Base-by-base conservation (phyloP, 371 early-diverging fungal genomes). In the Dinochytrium kinnereticum region DNA sequence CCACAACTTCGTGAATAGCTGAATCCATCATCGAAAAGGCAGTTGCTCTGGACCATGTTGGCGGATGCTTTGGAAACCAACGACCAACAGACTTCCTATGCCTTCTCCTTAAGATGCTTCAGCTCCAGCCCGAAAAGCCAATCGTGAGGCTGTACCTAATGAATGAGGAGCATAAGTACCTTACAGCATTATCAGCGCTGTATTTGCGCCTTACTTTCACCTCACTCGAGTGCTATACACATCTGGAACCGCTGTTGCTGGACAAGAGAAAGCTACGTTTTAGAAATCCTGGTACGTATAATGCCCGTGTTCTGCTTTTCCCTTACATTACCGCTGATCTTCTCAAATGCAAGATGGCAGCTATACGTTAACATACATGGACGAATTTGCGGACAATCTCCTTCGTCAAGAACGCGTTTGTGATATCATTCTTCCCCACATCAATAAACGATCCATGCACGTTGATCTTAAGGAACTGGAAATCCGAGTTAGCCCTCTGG, bases 51-150 rank as follows among this genome's bases (percentile, higher is more conserved):
- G 82, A 79, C 1, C 83, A 79, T 53, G 90, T 98, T 71, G 98
- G 98, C 31, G 96, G 98, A 2, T 10, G 38, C 44, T 88, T 89
- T 70, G 97, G 94, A 1, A 89, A 88, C 72, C 92, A 93, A 70
- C 88, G 88, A 72, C 97, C 98, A 1, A 94, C 95, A 10, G 92
- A 92, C 71, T 98, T 98, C 76, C 80, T 97, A 31, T 97, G 97
- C 75, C 86, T 97, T 19, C 80, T 88, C 0, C 86, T 97, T 33
- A 97, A 96, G 77, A 81, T 97, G 70, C 86, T 98, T 15, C 95
- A 97, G 78, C 81, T 98, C 15, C 93, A 95, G 76, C 98, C 98
- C 5, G 90, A 91, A 64, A 87, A 88, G 61, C 91, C 93, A 19
- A 98, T 98, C 77, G 80, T 97, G 5, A 79, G 89, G 64, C 92